Evolutionary conservation across 768 basidiomycete genomes (phyloP).

Genomic region (Suillus plorans): DNA sequence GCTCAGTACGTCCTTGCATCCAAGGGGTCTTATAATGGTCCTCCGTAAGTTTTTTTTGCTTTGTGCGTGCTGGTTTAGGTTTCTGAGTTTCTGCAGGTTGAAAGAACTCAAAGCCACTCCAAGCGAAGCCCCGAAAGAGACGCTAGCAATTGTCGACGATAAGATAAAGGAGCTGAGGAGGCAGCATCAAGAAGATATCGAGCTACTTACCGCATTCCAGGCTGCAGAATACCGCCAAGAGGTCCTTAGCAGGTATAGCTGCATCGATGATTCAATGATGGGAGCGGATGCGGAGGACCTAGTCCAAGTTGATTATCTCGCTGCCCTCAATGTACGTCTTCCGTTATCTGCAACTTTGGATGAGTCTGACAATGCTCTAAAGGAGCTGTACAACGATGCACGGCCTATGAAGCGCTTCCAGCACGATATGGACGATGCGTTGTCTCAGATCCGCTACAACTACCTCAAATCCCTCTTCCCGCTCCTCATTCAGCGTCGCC

Average conservation of each 20-base stretch:
- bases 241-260: slow-evolving; percentile 26
- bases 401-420: slow-evolving; percentile 20
- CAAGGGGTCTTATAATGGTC: slow-evolving; percentile 35
- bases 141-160: slow-evolving; percentile 23
- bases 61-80: not conserved
- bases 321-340: slow-evolving; percentile 21
- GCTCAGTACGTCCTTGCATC: slow-evolving; percentile 42
- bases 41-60: slow-evolving; percentile 33
- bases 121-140: slow-evolving; percentile 18
- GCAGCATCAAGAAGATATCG: slow-evolving; percentile 31
- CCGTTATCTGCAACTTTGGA: not conserved
- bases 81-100: slow-evolving; percentile 20
- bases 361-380: slow-evolving; percentile 1
- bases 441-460: slow-evolving; percentile 31
- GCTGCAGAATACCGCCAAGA: slow-evolving; percentile 32
- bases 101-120: slow-evolving; percentile 21
- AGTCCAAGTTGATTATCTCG: slow-evolving; percentile 25
- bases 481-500: slow-evolving; percentile 15
- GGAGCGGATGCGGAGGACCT: slow-evolving; percentile 25
- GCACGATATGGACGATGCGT: slow-evolving; percentile 26
- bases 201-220: slow-evolving; percentile 30
- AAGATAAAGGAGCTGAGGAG: slow-evolving; percentile 30
- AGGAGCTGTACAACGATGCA: slow-evolving; percentile 22
- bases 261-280: slow-evolving; percentile 26
- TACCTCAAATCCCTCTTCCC: slow-evolving; percentile 25